phyloP scores from a whole-genome alignment of 75 land plant genomes.

The Larix kaempferi region DNA sequence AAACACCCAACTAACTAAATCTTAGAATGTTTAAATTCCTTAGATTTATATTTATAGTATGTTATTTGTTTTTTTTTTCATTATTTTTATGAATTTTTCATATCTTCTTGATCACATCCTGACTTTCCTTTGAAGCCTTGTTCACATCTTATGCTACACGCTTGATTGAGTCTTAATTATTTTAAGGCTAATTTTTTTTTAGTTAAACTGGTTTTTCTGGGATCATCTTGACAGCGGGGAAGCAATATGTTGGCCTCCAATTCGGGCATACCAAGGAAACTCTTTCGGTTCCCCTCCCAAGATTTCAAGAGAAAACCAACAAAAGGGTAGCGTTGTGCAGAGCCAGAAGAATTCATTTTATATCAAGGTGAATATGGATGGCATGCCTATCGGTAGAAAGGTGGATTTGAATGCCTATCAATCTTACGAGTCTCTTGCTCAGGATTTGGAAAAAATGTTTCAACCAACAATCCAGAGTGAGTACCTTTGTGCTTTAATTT shows the following conservation, averaged over 20 bases:
- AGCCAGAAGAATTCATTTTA: conserved; percentile 23
- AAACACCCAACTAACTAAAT: no score
- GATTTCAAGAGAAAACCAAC: background rate
- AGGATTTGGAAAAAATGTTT: conserved; percentile 70
- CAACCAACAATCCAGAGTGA: background rate
- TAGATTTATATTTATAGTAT: no score
- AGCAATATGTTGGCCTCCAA: background rate
- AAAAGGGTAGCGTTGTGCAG: no score
- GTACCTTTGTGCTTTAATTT: background rate
- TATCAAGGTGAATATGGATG: conserved; percentile 90
- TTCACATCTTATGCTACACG: no score
- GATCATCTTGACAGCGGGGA: background rate
- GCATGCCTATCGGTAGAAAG: conserved; percentile 68
- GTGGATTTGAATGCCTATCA: conserved; percentile 60
- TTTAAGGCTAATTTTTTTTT: no score
- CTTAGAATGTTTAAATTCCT: no score
- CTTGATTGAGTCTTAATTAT: no score
- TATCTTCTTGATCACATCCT: no score
- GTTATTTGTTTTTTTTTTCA: no score
- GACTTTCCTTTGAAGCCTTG: no score
- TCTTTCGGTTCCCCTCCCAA: background rate
- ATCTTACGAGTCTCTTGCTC: conserved; percentile 49
- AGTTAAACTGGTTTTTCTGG: background rate
- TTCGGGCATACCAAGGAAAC: background rate
- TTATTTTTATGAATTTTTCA: no score